Evolutionary conservation across 495 filamentous ascomycete genomes (phyloP), one percentile per base, ranked within the genome.

Genomic region (Cercophora sp.): DNA sequence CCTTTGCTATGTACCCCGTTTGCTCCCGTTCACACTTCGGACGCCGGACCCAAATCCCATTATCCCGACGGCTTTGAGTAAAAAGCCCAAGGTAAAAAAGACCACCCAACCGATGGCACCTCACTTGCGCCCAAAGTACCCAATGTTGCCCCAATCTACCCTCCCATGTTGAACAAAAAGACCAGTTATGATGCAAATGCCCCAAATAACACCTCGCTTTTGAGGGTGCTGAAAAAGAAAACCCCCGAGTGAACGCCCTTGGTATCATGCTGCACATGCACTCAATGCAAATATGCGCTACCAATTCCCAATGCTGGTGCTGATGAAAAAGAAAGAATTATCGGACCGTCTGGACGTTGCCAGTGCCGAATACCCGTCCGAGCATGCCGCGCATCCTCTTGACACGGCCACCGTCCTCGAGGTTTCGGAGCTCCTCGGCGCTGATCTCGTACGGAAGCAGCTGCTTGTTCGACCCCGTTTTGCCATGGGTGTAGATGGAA

Each of bases 361-460:
- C 48, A 9, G 8, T 41, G 0, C 68, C 68, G 47, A 73, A 70
- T 34, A 74, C 67, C 25, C 73, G 61, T 1, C 71, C 70, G 55
- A 70, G 64, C 55, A 76, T 59, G 39, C 71, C 68, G 42, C 63
- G 64, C 23, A 63, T 63, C 26, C 65, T 64, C 67, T 75, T 76
- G 31, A 65, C 56, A 27, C 64, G 64, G 34, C 57, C 62, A 16
- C 63, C 60, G 36, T 69, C 66, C 54, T 74, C 70, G 24, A 75
- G 39, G 32, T 57, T 58, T 46, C 65, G 65, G 43, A 71, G 56
- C 45, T 74, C 66, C 34, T 74, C 73, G 3, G 62, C 60, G 49
- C 62, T 71, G 44, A 78, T 76, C 61, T 78, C 74, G 56, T 74
- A 77, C 5, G 74, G 71, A 5, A 78, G 67, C 46, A 69, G 55